Conservation (phyloP, 352 stramenopile species). For the Phytopythium mirpurense region DNA sequence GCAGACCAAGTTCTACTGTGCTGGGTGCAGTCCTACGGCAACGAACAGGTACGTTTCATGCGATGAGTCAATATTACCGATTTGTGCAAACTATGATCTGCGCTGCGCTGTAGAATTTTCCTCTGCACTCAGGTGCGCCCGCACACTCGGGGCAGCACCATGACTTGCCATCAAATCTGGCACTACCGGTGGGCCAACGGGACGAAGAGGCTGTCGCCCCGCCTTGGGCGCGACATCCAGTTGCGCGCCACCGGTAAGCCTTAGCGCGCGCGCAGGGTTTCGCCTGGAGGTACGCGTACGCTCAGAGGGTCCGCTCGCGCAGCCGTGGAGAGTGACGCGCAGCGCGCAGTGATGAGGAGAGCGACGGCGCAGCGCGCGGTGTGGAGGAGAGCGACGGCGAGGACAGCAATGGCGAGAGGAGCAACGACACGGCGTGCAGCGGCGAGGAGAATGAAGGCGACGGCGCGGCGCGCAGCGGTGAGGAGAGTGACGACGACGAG, state of each 20-base stretch:
- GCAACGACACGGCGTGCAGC: too few relatives aligned
- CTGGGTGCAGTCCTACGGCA: background rate
- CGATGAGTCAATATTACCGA: background rate
- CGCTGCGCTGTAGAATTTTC: background rate
- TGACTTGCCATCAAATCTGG: background rate
- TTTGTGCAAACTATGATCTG: too few relatives aligned
- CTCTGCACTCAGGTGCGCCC: background rate
- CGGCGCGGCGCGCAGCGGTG: background rate
- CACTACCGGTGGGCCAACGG: background rate
- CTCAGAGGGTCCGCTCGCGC: background rate
- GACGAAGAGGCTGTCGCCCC: background rate
- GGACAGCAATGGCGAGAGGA: background rate
- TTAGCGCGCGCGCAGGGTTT: background rate
- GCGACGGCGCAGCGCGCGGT: background rate
- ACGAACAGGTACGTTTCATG: background rate
- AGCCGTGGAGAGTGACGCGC: background rate
- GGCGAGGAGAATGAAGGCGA: background rate
- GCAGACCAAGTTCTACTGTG: background rate
- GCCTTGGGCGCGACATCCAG: background rate
- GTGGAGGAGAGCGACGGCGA: background rate
- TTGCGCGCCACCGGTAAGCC: background rate
- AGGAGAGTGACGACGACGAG: background rate
- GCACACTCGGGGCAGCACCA: background rate
- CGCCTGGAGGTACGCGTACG: too few relatives aligned
- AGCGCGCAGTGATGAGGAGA: background rate